Evolutionary conservation across 2,329 filamentous ascomycete genomes (phyloP), one percentile per base, ranked within the genome.

Genomic region (Ophiocordyceps camponoti-saundersi): DNA sequence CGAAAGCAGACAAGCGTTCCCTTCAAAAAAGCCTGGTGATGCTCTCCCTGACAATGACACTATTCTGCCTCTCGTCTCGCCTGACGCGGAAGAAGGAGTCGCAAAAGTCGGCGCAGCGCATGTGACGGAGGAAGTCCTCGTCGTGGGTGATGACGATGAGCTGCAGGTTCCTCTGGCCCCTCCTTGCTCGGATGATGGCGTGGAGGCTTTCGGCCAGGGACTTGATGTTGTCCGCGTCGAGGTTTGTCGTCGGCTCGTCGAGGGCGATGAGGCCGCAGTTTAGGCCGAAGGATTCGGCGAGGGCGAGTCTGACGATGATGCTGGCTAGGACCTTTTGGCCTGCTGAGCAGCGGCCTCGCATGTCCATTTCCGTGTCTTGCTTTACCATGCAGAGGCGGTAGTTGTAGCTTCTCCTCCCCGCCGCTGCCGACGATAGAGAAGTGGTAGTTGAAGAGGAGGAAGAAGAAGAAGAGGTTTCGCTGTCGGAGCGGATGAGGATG

Each of bases 351-450:
- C 92, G 85, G 1, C 92, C 93, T 51, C 92, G 86, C 92, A 98
- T 98, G 67, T 98, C 92, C 88, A 98, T 95, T 64, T 98, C 92
- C 1, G 85, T 86, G 58, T 93, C 88, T 60, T 90, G 83, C 68
- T 98, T 98, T 55, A 95, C 80, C 92, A 98, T 98, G 64, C 86
- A 89, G 6, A 98, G 82, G 44, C 92, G 85, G 70, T 98, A 98
- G 66, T 98, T 96, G 73, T 96, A 96, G 51, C 73, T 85, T 56
- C 86, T 80, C 57, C 86, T 88, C 46, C 78, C 81, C 48, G 78
- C 64, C 20, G 34, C 30, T 12, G 30, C 30, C 13, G 32, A 15
- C 3, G 32, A 15, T 34, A 15, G n/a, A 6, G 36, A 40, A 3
- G 36, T 40, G 6, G n/a, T 3, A 18, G 39, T 21, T 2, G 39